Evolutionary conservation across 1,139 yeast species (phyloP), one percentile per base, ranked within the genome.

Genomic region (Saccharomyces hybrid): DNA sequence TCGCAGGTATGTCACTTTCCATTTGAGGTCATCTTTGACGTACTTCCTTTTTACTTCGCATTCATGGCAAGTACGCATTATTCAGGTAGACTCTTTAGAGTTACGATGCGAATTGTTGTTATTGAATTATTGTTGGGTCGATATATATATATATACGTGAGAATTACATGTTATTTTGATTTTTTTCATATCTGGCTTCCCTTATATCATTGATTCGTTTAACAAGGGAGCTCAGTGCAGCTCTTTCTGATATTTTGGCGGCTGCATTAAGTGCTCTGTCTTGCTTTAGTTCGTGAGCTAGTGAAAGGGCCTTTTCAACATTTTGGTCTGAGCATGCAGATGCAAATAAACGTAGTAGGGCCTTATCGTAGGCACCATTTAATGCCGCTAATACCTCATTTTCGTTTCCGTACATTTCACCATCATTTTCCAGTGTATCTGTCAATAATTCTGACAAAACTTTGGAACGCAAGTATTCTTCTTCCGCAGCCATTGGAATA

Each of bases 191-290:
- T 62, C 78, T 73, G 48, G 78, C 77, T 63, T 86, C 95, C 62
- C 90, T 76, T 50, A 86, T 70, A 60, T 81, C 80, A 56, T 80
- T 82, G 55, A 91, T 84, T 65, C 81, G 82, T 55, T 79, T 81
- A 1, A 89, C 90, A 62, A 93, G 73, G 6, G 78, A 75, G 44
- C 78, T 72, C 67, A 84, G 77, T 54, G 85, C 90, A 65, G 87
- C 82, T 61, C 96, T 79, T 62, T 87, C 87, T 0, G 96, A 88
- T 56, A 93, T 87, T 70, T 86, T 86, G 25, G 81, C 75, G 1
- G 97, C 97, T 0, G 97, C 97, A 55, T 79, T 79, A 58, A 91
- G 73, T 5, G 96, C 96, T 61, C 86, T 83, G 58, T 86, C 91
- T 58, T 83, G 85, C 62, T 82, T 81, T 62, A 93, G 76, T 66